Conservation (phyloP, 495 filamentous ascomycete species). For the Aspergillus biplanus region DNA sequence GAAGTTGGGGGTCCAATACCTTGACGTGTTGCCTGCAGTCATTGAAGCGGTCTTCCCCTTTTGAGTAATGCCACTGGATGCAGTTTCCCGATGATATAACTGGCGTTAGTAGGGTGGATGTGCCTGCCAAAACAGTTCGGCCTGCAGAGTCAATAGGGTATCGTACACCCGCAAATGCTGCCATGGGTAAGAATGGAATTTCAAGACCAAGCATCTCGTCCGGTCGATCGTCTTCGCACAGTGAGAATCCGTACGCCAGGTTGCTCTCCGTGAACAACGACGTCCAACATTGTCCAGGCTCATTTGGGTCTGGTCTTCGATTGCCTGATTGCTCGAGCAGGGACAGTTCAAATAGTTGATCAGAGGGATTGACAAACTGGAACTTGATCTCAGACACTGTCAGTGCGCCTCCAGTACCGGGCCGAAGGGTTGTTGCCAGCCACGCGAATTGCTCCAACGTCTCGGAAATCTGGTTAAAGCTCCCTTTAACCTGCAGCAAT, state of each 20-base stretch:
- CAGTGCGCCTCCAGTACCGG: not conserved
- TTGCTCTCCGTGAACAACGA: slow-evolving; percentile 7
- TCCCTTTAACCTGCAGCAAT: not conserved
- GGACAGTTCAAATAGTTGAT: not conserved
- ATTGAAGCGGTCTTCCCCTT: not conserved
- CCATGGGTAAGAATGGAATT: slow-evolving; percentile 3
- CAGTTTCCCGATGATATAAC: not conserved
- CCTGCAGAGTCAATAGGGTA: not conserved
- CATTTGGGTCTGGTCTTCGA: slow-evolving; percentile 3
- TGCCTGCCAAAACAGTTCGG: not conserved
- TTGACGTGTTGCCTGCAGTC: not conserved
- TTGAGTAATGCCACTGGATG: not conserved
- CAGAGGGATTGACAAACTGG: not conserved
- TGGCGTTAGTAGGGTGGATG: not conserved
- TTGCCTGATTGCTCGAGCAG: not conserved
- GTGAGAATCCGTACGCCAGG: slow-evolving; percentile 1
- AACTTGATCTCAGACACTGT: not conserved
- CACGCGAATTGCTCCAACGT: not conserved
- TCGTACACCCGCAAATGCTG: not conserved
- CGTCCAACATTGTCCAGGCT: not conserved
- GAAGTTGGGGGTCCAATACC: not conserved
- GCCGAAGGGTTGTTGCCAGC: not conserved
- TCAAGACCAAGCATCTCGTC: slow-evolving; percentile 3
- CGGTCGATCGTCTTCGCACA: slow-evolving; percentile 4
- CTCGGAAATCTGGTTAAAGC: not conserved